A percentile compares a stretch with the other conserved stretches of the same genome.
phyloP scores from a whole-genome alignment of 192 early-diverging fungal genomes.

The Powellomyces hirtus region DNA sequence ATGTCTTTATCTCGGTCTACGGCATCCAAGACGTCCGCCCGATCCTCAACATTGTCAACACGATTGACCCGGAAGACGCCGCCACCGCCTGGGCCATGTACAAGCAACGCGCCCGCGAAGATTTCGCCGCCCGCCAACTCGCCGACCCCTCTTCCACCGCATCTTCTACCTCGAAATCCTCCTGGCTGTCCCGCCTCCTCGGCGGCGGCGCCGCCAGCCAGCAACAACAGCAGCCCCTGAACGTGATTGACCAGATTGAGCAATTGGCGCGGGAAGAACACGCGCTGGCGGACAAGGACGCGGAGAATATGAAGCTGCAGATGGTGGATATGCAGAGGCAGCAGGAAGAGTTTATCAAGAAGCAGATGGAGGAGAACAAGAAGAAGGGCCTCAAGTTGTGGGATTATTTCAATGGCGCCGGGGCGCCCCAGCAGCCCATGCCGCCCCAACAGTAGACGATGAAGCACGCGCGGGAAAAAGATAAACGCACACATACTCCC shows the following conservation, averaged over 20 bases:
- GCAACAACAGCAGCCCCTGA: constrained; percentile 42
- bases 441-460: not conserved
- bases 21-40: constrained; percentile 49
- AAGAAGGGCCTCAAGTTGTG: constrained; percentile 80
- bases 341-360: constrained; percentile 62
- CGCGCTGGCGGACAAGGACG: constrained; percentile 63
- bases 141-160: constrained; percentile 1
- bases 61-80: constrained; percentile 31
- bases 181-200: constrained; percentile 21
- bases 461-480: too few species aligned
- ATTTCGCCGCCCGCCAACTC: constrained; percentile 23
- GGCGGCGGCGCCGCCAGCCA: constrained; percentile 40
- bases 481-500: too few species aligned
- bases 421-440: not conserved
- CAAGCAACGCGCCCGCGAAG: constrained; percentile 39
- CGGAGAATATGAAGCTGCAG: constrained; percentile 61
- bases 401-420: constrained; percentile 35
- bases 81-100: constrained; percentile 40
- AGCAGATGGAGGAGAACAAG: constrained; percentile 88
- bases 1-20: constrained; percentile 30
- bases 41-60: constrained; percentile 36
- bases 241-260: constrained; percentile 65
- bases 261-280: constrained; percentile 66
- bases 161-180: not conserved
- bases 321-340: constrained; percentile 62